A percentile compares a stretch with the other conserved stretches of the same genome.
Conservation (phyloP, 768 basidiomycete genomes). For the Phanerochaete sordida region DNA sequence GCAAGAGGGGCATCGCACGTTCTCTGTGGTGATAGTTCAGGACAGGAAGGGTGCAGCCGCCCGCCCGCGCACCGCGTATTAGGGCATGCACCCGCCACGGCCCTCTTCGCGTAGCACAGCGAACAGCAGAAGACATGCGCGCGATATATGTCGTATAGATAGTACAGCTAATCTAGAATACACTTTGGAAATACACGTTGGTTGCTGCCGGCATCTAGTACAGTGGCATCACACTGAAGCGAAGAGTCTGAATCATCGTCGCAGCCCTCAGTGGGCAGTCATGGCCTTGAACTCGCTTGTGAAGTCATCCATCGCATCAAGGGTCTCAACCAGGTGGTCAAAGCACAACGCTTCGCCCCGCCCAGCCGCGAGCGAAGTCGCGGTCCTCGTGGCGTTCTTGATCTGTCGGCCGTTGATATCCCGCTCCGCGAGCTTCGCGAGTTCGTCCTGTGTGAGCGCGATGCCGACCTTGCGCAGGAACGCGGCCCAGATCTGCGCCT, state of each 20-base stretch:
- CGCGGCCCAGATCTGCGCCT: conserved; percentile 23
- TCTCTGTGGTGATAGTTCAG: neutral
- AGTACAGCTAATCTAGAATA: neutral
- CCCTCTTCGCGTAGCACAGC: neutral
- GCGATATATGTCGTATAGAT: neutral
- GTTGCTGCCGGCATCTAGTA: neutral
- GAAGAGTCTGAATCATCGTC: neutral
- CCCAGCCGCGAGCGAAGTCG: conserved; percentile 52
- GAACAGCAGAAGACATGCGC: neutral
- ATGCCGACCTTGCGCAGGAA: conserved; percentile 23
- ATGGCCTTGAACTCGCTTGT: conserved; percentile 16
- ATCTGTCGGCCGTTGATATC: conserved; percentile 64
- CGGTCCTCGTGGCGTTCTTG: conserved; percentile 65
- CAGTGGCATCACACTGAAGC: neutral
- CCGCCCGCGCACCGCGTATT: neutral
- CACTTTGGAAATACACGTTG: neutral
- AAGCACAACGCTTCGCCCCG: conserved; percentile 41
- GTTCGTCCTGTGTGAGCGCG: conserved; percentile 33
- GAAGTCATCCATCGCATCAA: conserved; percentile 57
- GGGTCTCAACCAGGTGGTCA: conserved; percentile 51
- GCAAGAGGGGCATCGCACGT: conserved; percentile 1
- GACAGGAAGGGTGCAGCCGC: neutral
- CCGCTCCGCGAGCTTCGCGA: conserved; percentile 42
- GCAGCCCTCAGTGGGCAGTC: neutral
- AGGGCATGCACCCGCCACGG: neutral